Base-by-base conservation (phyloP, 352 stramenopile species). In the Blastocystis sp. region DNA sequence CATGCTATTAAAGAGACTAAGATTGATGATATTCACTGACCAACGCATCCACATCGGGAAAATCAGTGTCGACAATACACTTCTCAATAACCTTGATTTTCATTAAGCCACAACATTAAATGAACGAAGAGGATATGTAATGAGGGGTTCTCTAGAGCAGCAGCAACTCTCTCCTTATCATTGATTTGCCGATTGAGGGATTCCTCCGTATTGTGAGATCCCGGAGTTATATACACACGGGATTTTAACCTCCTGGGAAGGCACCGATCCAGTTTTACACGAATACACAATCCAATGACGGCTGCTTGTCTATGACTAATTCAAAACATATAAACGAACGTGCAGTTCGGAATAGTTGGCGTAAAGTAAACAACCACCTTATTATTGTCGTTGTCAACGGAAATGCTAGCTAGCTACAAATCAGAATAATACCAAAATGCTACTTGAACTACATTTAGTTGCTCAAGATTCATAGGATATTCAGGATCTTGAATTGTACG, bases 121-220 rank as follows among this genome's bases (percentile, higher is more conserved):
- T 42, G 3, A n/a, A 21, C 51, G 21, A 2, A 27, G 51, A 29
- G 71, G 71, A 87, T 87, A 87, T 78, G 43, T 21, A 87, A 54
- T 29, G 77, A 46, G 9, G 92, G 90, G 81, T 97, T 97, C 88
- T 97, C 94, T 12, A 97, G 90, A 27, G 94, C 94, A 11, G 94
- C 94, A 0, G 94, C 93, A 43, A 97, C 94, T 63, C 94, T 91
- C 88, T 97, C 94, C 90, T 97, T 97, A 89, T 97, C 94, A 89
- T 96, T 96, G 11, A 97, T 91, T 89, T 97, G 94, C 88, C 96
- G 96, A 91, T 96, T 97, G 59, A 97, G 93, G 37, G 77, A 80
- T 16, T 93, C 92, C 88, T 97, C 94, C 49, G 93, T 95, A 69
- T 93, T 92, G 89, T 97, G 94, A 65, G 93, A 93, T 77, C 94